Evolutionary conservation across 73 alveolate genomes (phyloP).

Genomic region (Paramecium octaurelia): DNA sequence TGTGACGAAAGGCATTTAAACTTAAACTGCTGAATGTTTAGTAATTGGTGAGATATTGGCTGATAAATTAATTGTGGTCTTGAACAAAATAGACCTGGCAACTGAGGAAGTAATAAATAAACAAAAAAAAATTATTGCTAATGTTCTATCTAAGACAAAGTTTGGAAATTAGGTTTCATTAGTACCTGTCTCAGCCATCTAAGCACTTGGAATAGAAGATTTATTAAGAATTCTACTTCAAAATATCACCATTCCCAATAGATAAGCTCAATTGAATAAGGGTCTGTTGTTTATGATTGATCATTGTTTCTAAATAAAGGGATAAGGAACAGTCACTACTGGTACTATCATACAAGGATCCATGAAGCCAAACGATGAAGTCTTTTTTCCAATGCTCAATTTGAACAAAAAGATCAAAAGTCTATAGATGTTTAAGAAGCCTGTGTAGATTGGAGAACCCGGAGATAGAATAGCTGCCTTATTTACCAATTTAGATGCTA

Average conservation of each 20-base stretch:
- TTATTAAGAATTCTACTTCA: slow-evolving; percentile 60
- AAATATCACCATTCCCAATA: slow-evolving; percentile 67
- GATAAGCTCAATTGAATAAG: slow-evolving; percentile 62
- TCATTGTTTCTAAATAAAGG: slow-evolving; percentile 98
- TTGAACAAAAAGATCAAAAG: slow-evolving; percentile 84
- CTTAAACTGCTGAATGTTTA: slow-evolving; percentile 59
- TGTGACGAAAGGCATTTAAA: slow-evolving; percentile 79
- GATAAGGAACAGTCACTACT: slow-evolving; percentile 98
- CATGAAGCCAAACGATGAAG: slow-evolving; percentile 86
- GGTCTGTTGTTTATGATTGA: slow-evolving; percentile 90
- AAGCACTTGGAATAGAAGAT: slow-evolving; percentile 69
- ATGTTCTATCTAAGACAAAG: slow-evolving; percentile 78
- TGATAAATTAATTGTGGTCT: slow-evolving; percentile 88
- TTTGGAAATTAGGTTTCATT: slow-evolving; percentile 89
- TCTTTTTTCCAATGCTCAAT: slow-evolving; percentile 82
- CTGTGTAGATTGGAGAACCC: slow-evolving; percentile 81
- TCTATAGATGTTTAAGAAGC: slow-evolving; percentile 92
- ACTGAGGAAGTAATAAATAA: slow-evolving; percentile 75
- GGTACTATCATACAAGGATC: slow-evolving; percentile 95
- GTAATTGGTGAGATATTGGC: slow-evolving; percentile 93
- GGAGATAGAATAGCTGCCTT: slow-evolving; percentile 98
- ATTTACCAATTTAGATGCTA: slow-evolving; percentile 85
- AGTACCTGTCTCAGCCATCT: slow-evolving; percentile 83
- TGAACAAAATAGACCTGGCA: slow-evolving; percentile 95
- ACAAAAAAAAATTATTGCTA: slow-evolving; percentile 64